These are phyloP conservation scores for Lasiodiplodia citricola DNA, from an alignment of 2,329 filamentous ascomycete species.

Conservation along the genomic window DNA sequence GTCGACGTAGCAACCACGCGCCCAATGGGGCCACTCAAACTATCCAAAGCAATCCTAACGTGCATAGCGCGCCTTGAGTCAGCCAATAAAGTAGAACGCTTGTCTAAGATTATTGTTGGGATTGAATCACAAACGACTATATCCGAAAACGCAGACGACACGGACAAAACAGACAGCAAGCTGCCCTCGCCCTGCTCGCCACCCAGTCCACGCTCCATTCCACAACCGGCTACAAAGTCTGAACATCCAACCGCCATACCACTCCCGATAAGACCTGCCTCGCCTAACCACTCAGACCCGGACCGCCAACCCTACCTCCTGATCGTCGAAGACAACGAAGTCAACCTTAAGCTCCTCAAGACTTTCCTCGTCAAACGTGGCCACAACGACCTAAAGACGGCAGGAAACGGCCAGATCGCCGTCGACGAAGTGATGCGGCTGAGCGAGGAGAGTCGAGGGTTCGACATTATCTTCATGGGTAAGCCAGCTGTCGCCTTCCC, in stretches of 20 bases:
- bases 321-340: conserved; percentile 47
- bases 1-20: conserved; percentile 38
- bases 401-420: conserved; percentile 34
- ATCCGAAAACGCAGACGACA: background rate
- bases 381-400: conserved; percentile 39
- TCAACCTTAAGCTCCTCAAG: conserved; percentile 44
- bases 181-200: no score
- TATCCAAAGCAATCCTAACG: conserved; percentile 38
- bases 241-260: no score
- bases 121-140: background rate
- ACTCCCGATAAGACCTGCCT: background rate
- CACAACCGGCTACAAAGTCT: no score
- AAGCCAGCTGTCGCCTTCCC: background rate
- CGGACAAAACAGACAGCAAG: no score
- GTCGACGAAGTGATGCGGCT: conserved; percentile 41
- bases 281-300: no score
- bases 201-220: no score
- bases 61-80: background rate
- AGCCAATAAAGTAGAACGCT: background rate
- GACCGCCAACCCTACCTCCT: conserved; percentile 34
- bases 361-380: conserved; percentile 44
- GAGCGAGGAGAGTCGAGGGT: conserved; percentile 30
- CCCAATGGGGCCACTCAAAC: conserved; percentile 41
- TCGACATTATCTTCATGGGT: conserved; percentile 46
- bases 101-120: background rate